A percentile compares a stretch with the other conserved stretches of the same genome.
Evolutionary conservation across 2,329 filamentous ascomycete species (phyloP).

Genomic region (Alternaria arborescens): DNA sequence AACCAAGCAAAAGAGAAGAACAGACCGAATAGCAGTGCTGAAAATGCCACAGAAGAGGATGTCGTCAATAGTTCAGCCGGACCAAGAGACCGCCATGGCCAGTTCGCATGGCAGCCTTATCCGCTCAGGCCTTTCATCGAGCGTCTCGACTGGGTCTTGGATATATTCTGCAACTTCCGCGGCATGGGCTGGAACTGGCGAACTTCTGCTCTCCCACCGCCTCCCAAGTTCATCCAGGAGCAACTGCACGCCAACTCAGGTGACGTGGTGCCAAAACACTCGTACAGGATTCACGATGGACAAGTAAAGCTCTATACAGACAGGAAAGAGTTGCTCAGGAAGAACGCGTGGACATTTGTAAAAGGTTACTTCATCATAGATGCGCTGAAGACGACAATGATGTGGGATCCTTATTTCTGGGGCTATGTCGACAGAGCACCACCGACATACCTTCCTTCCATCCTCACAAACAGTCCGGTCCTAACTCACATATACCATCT

Average conservation of each 20-base stretch:
- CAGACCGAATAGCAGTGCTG: constrained; percentile 1
- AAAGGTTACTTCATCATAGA: constrained; percentile 74
- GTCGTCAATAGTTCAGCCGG: constrained; percentile 31
- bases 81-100: constrained; percentile 42
- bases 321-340: constrained; percentile 44
- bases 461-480: constrained; percentile 52
- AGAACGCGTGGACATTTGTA: constrained; percentile 54
- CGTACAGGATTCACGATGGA: constrained; percentile 35
- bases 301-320: constrained; percentile 51
- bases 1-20: constrained; percentile 6
- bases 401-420: constrained; percentile 81
- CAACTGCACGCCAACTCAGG: constrained; percentile 46
- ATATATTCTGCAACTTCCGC: constrained; percentile 66
- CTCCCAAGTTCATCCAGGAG: constrained; percentile 52
- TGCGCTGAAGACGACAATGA: constrained; percentile 71
- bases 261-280: constrained; percentile 24
- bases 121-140: constrained; percentile 58
- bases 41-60: constrained; percentile 6
- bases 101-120: constrained; percentile 64
- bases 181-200: constrained; percentile 70
- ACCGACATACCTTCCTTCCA: constrained; percentile 57
- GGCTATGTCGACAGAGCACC: constrained; percentile 56
- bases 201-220: constrained; percentile 57
- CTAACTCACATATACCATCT: constrained; percentile 66
- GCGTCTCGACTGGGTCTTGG: constrained; percentile 66